A percentile compares a stretch with the other conserved stretches of the same genome.
Conservation (phyloP, 306 rosid species). For the Potentilla sterilis region DNA sequence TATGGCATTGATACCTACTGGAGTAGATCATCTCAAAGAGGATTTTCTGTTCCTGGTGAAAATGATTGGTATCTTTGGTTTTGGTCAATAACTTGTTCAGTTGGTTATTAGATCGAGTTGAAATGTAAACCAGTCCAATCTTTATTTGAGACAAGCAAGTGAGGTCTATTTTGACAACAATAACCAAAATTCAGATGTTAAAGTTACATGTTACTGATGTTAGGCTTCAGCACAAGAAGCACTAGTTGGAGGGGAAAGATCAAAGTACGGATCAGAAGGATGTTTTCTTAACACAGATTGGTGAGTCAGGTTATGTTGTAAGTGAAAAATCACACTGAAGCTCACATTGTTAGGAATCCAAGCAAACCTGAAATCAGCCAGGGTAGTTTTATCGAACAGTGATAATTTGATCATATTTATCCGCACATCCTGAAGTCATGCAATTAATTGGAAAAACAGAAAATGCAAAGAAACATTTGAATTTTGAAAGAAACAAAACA, state of each 20-base stretch:
- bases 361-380: background rate
- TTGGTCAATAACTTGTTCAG: slow-evolving; percentile 2
- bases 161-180: background rate
- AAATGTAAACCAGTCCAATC: background rate
- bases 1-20: background rate
- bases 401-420: too few relatives aligned
- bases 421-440: too few relatives aligned
- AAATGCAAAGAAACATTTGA: too few relatives aligned
- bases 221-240: background rate
- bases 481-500: too few relatives aligned
- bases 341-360: background rate
- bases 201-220: background rate
- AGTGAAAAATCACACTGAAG: background rate
- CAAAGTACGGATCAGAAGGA: background rate
- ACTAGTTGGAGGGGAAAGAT: background rate
- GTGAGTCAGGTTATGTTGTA: background rate
- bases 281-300: background rate
- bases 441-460: too few relatives aligned
- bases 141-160: background rate
- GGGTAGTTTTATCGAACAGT: too few relatives aligned
- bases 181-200: background rate
- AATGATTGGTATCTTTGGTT: background rate
- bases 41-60: background rate
- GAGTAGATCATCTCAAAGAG: background rate
- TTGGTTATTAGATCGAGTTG: background rate